phyloP scores from a whole-genome alignment of 78 protist species.

The Anaeramoeba flamelloides region DNA sequence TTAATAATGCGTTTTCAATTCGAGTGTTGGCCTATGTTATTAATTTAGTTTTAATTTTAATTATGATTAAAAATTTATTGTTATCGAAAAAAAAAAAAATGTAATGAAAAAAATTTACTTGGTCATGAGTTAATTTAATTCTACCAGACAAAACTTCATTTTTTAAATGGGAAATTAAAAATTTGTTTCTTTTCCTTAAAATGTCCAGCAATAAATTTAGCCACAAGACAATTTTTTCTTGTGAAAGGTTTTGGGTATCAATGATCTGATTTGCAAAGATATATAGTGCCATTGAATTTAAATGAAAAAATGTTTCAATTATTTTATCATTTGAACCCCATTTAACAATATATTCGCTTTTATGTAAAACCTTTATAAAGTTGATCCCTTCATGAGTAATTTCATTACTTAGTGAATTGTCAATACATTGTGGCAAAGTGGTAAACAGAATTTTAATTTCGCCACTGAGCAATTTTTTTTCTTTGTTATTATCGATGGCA shows the following conservation, averaged over 20 bases:
- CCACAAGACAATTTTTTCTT: background rate
- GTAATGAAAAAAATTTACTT: too few species aligned
- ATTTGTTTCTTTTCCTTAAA: background rate
- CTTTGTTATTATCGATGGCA: too few species aligned
- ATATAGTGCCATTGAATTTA: constrained; percentile 4
- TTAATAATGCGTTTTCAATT: background rate
- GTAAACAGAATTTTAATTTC: background rate
- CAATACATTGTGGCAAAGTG: background rate
- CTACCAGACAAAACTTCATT: too few species aligned
- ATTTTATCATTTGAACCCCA: constrained; percentile 25
- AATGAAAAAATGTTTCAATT: constrained; percentile 33
- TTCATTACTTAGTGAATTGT: background rate
- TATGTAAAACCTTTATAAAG: constrained; percentile 26
- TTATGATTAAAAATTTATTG: too few species aligned
- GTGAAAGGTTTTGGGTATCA: background rate
- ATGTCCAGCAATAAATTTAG: background rate
- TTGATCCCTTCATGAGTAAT: constrained; percentile 9
- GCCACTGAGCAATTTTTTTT: too few species aligned
- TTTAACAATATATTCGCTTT: constrained; percentile 22
- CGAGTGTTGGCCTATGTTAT: background rate
- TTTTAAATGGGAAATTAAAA: background rate
- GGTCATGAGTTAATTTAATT: too few species aligned
- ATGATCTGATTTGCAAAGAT: background rate
- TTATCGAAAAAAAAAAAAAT: too few species aligned
- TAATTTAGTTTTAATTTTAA: too few species aligned